A percentile compares a stretch with the other conserved stretches of the same genome.
Conservation (phyloP, 805 yeast genomes). For the Sugiyamaella floridensis region DNA sequence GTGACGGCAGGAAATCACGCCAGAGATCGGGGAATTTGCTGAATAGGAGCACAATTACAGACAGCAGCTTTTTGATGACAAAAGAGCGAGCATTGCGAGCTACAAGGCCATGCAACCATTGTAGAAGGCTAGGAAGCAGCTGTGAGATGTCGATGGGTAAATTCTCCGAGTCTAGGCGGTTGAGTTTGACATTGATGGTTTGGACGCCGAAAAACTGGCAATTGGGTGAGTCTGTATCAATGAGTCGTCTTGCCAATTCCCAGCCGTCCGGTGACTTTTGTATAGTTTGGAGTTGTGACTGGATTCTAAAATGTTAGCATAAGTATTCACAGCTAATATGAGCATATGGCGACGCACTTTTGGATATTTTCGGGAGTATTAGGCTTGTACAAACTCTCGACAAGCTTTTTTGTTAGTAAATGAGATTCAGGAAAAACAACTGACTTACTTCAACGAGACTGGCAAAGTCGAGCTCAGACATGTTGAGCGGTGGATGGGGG, state of each 20-base stretch:
- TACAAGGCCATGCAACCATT: constrained; percentile 16
- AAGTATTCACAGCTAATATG: no score
- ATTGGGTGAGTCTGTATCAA: constrained; percentile 31
- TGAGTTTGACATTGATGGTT: constrained; percentile 61
- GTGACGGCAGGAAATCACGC: constrained; percentile 29
- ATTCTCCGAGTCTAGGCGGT: constrained; percentile 19
- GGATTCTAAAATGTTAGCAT: constrained; percentile 31
- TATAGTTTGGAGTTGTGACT: constrained; percentile 47
- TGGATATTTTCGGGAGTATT: constrained; percentile 2
- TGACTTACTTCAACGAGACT: neutral
- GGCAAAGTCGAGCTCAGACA: neutral
- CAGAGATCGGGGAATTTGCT: constrained; percentile 35
- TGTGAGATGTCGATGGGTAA: constrained; percentile 8
- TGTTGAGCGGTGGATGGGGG: no score
- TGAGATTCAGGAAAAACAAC: neutral
- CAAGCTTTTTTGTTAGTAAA: constrained; percentile 6
- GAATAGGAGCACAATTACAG: constrained; percentile 47
- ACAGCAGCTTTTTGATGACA: constrained; percentile 52
- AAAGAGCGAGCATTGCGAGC: constrained; percentile 25
- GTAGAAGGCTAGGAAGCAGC: constrained; percentile 17
- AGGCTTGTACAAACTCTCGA: constrained; percentile 11
- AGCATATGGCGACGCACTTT: constrained; percentile 1
- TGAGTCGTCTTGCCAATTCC: constrained; percentile 47
- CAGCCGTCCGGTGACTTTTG: constrained; percentile 56
- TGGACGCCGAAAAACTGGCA: constrained; percentile 72